Base-by-base conservation (phyloP, 2,329 filamentous ascomycete species). In the Colletotrichum nymphaeae region DNA sequence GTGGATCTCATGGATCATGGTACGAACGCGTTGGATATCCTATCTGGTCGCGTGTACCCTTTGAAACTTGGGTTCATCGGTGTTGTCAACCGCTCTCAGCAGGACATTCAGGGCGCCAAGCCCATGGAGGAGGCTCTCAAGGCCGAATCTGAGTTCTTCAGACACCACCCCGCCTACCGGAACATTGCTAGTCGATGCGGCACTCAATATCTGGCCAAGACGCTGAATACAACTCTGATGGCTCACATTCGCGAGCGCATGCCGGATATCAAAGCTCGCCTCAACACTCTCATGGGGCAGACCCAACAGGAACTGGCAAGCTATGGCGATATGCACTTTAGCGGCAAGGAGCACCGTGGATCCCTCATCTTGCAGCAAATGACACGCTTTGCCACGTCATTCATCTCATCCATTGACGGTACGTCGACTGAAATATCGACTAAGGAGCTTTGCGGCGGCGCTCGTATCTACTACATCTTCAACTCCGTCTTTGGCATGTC, bases 231-330 rank as follows among this genome's bases (percentile, higher is more conserved):
- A 56, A 99, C 97, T 14, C 88, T 99, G 76, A 98, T 99, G 97
- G 86, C 92, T 26, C 97, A 99, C 80, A 99, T 99, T 80, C 93
- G 97, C 74, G 97, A 99, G 81, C 92, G 97, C 59, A 86, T 99
- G 78, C 97, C 97, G 35, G 97, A 99, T 82, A 99, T 99, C 87
- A 99, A 99, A 85, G 97, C 97, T 63, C 93, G 97, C 68, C 88
- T 99, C 74, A 99, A 99, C 83, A 99, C 97, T 1, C 87, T 99
- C 64, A 99, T 99, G 97, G 97, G 97, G n/a, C 97, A 99, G 84
- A 98, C 97, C 62, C 97, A 99, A 81, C 97, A 99, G 85, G 97
- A 99, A 83, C 89, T 99, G 70, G 97, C 97, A 56, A 98, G 96
- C 83, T 99, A 99, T 81, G 97, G 97, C 49, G 97, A 98, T 81